A percentile compares a stretch with the other conserved stretches of the same genome.
Conservation (phyloP, 805 yeast species). For the Cyberlindnera mississippiensis region DNA sequence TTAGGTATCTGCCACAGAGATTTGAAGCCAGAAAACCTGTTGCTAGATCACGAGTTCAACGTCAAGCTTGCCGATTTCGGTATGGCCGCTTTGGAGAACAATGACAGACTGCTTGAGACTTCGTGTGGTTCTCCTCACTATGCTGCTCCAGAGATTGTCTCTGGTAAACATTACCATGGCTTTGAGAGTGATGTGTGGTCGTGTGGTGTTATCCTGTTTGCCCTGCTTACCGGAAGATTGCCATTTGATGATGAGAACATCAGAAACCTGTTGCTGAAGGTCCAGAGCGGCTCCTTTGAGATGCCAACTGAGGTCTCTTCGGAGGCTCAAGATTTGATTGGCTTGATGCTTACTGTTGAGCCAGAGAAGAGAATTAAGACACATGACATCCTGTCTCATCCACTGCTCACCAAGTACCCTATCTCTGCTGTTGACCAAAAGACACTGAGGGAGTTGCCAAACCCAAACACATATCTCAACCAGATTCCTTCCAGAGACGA, state of each 20-base stretch:
- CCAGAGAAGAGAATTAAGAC: slow-evolving; percentile 72
- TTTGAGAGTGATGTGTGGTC: slow-evolving; percentile 88
- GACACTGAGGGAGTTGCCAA: slow-evolving; percentile 30
- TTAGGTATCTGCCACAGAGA: slow-evolving; percentile 81
- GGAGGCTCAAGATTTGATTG: slow-evolving; percentile 66
- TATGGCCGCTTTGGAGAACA: slow-evolving; percentile 81
- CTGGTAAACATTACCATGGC: slow-evolving; percentile 76
- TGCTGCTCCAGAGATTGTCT: slow-evolving; percentile 84
- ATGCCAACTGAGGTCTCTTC: slow-evolving; percentile 61
- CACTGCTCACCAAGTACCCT: slow-evolving; percentile 67
- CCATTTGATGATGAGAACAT: slow-evolving; percentile 85
- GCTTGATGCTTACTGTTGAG: slow-evolving; percentile 62
- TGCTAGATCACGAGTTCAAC: slow-evolving; percentile 61
- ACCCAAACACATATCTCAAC: slow-evolving; percentile 27
- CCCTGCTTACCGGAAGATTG: slow-evolving; percentile 72
- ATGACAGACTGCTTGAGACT: slow-evolving; percentile 67
- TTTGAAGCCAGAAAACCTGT: slow-evolving; percentile 74
- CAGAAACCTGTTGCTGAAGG: slow-evolving; percentile 64
- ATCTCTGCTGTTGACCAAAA: slow-evolving; percentile 22
- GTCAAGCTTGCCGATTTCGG: slow-evolving; percentile 85
- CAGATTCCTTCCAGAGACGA: slow-evolving; percentile 34
- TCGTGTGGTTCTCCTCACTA: slow-evolving; percentile 88
- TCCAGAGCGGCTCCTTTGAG: slow-evolving; percentile 69
- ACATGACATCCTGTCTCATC: slow-evolving; percentile 66
- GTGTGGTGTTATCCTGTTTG: slow-evolving; percentile 79